Base-by-base conservation (phyloP, 1,284 basidiomycete species). In the Ustilago bromivora region DNA sequence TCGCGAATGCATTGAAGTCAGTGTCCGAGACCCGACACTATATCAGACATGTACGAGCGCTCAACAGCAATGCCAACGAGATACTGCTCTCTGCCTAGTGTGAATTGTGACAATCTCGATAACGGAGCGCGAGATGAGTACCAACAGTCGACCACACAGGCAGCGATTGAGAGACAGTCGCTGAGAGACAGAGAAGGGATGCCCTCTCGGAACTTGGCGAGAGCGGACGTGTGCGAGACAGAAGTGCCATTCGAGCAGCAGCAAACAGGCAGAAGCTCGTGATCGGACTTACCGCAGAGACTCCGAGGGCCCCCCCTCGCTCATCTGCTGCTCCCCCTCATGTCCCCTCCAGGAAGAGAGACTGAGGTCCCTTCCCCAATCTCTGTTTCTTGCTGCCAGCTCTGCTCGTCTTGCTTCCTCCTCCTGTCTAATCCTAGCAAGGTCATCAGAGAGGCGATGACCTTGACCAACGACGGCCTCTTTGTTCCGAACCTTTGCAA, bases 31-130 rank as follows among this genome's bases (percentile, higher is more conserved):
- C 23, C 23, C 23, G 23, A 23, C 23, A 23, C 23, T 23, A 23
- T 23, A 23, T 3, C 2, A 23, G 23, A 23, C 23, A 23, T 23
- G 2, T 23, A 23, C 23, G 23, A 23, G 23, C 23, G 23, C 23
- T 23, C 23, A 23, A 23, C 23, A 23, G 23, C 23, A 23, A 23
- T 23, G 23, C 2, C 23, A 23, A 23, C 3, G 23, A 23, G 23
- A 23, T 23, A 23, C 23, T 23, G 23, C 23, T 23, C 23, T 23
- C 23, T 23, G 23, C 23, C 23, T 23, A 19, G 43, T 49, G 57
- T 34, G 23, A 34, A 43, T 57, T 38, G 56, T 34, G 56, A 57
- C 62, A 64, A 64, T 64, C 62, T 64, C 62, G 62, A 64, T 57
- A 64, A 55, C 34, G 32, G 9, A 41, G 57, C 57, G 57, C 43